These are phyloP conservation scores for Kalaharituber pfeilii DNA, from an alignment of 2,329 filamentous ascomycete genomes.

Conservation along the genomic window DNA sequence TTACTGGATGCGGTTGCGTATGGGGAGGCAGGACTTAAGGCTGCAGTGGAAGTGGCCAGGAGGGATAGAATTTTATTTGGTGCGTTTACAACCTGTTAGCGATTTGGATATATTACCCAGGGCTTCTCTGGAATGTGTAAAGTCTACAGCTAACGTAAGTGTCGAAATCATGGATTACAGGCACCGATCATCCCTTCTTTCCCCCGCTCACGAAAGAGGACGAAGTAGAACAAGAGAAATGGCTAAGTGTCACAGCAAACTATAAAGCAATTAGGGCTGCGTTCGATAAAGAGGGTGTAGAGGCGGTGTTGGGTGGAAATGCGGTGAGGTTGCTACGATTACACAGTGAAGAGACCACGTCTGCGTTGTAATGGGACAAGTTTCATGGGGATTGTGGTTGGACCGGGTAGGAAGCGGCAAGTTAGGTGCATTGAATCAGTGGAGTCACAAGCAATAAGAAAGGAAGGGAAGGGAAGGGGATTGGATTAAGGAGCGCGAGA, in stretches of 20 bases:
- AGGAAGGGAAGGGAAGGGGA: too few species aligned
- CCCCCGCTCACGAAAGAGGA: conserved; percentile 50
- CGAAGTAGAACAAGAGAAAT: conserved; percentile 26
- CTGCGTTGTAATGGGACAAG: too few species aligned
- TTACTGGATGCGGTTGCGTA: conserved; percentile 81
- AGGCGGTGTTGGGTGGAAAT: conserved; percentile 30
- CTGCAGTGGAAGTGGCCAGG: conserved; percentile 50
- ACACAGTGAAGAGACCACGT: too few species aligned
- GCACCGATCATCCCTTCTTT: conserved; percentile 72
- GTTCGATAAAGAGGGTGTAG: conserved; percentile 24
- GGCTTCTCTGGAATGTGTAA: neutral
- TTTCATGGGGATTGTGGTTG: too few species aligned
- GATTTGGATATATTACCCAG: neutral
- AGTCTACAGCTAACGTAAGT: neutral
- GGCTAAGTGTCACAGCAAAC: conserved; percentile 33
- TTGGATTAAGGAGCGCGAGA: too few species aligned
- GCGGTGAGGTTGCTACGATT: conserved; percentile 30
- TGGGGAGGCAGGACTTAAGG: conserved; percentile 53
- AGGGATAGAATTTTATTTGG: conserved; percentile 58
- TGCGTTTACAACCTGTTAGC: conserved; percentile 23
- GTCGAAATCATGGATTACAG: conserved; percentile 19
- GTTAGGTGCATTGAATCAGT: too few species aligned
- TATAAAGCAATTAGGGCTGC: conserved; percentile 30
- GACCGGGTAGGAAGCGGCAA: too few species aligned
- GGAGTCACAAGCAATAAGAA: too few species aligned